Conservation (phyloP, 2,329 filamentous ascomycete genomes). For the Helotiales sp. region DNA sequence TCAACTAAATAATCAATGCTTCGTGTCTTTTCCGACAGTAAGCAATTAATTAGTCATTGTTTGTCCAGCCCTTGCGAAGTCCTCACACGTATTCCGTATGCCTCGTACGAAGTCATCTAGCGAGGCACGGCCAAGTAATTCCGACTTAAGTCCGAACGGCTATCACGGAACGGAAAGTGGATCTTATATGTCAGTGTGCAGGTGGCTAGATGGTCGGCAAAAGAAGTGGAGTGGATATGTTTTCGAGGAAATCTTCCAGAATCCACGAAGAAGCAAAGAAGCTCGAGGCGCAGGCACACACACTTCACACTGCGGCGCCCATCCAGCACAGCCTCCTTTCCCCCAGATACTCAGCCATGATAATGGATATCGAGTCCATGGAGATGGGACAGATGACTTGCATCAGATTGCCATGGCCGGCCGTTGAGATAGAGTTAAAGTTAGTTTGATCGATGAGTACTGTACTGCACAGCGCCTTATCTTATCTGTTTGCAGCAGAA, state of each 20-base stretch:
- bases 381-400: neutral
- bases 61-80: neutral
- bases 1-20: neutral
- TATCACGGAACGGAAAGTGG: neutral
- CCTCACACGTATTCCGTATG: too few relatives aligned
- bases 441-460: neutral
- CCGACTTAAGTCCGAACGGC: neutral
- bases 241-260: neutral
- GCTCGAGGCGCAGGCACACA: neutral
- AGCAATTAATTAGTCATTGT: neutral
- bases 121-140: neutral
- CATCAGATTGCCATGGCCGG: neutral
- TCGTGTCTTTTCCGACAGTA: neutral
- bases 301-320: neutral
- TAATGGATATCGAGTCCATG: neutral
- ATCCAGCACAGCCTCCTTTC: conserved; percentile 3
- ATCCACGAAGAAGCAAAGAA: neutral
- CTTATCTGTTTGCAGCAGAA: too few relatives aligned
- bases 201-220: too few relatives aligned
- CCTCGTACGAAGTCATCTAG: neutral
- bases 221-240: neutral
- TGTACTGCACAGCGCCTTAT: neutral
- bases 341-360: conserved; percentile 12
- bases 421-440: neutral
- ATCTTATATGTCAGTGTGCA: too few relatives aligned